Conservation (phyloP, 1,284 basidiomycete species). For the Trichosporon asahii region DNA sequence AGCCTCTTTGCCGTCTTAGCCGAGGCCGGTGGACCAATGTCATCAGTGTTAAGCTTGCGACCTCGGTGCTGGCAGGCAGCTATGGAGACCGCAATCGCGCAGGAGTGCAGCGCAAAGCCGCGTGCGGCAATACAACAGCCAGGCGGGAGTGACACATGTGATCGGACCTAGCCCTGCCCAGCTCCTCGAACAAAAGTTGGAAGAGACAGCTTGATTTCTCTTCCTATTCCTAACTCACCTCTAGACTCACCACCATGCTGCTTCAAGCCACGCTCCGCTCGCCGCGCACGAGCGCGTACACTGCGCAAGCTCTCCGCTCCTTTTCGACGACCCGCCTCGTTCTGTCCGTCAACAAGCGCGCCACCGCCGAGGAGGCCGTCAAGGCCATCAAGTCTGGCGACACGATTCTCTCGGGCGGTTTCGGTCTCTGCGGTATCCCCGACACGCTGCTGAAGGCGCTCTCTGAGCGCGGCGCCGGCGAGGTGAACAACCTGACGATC, state of each 20-base stretch:
- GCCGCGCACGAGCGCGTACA: background rate
- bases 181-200: background rate
- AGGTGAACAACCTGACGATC: conserved; percentile 18
- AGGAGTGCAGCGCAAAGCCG: too few relatives aligned
- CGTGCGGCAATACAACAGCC: background rate
- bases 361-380: conserved; percentile 20
- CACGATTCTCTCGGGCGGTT: conserved; percentile 23
- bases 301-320: background rate
- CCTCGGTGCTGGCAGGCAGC: too few relatives aligned
- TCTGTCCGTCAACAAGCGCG: background rate
- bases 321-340: background rate
- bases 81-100: background rate
- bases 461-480: conserved; percentile 14
- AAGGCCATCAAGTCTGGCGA: conserved; percentile 50
- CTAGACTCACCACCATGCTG: background rate
- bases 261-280: background rate
- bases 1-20: conserved; percentile 1
- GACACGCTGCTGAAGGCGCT: conserved; percentile 24
- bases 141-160: background rate
- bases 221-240: background rate
- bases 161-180: background rate
- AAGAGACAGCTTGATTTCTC: background rate
- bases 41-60: background rate
- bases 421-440: conserved; percentile 27
- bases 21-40: background rate